Evolutionary conservation across 768 basidiomycete genomes (phyloP).

Genomic region (Leccinum subgranulosum): DNA sequence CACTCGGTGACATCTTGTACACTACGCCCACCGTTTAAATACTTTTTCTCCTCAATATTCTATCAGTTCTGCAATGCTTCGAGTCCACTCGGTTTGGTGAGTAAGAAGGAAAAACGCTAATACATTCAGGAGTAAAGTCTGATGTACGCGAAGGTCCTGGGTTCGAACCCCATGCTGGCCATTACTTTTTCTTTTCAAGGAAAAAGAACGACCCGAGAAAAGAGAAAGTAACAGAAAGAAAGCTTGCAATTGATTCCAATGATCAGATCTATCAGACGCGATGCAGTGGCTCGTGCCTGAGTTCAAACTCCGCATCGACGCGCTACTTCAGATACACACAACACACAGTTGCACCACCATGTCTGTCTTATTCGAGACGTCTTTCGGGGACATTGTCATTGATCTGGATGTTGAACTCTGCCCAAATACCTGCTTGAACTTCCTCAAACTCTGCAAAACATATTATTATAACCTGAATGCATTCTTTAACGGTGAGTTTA

Average conservation of each 20-base stretch:
- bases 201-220: not conserved
- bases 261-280: no score
- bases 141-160: constrained; percentile 36
- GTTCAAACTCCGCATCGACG: not conserved
- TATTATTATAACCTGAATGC: constrained; percentile 97
- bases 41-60: not conserved
- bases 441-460: constrained; percentile 94
- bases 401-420: constrained; percentile 91
- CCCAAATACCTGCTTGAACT: constrained; percentile 92
- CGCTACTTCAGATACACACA: not conserved
- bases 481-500: constrained; percentile 89
- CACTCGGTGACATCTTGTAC: constrained; percentile 10
- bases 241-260: no score
- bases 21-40: constrained; percentile 11
- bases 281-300: no score
- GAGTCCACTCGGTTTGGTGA: not conserved
- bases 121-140: constrained; percentile 7
- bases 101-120: constrained; percentile 39
- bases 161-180: constrained; percentile 42
- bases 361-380: constrained; percentile 97
- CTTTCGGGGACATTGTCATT: constrained; percentile 93
- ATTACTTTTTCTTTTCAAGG: constrained; percentile 9
- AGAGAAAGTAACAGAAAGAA: no score
- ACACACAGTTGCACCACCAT: constrained; percentile 37
- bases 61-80: not conserved